Evolutionary conservation across 176 grass and related monocot genomes (phyloP).

Genomic region (Typha latifolia): DNA sequence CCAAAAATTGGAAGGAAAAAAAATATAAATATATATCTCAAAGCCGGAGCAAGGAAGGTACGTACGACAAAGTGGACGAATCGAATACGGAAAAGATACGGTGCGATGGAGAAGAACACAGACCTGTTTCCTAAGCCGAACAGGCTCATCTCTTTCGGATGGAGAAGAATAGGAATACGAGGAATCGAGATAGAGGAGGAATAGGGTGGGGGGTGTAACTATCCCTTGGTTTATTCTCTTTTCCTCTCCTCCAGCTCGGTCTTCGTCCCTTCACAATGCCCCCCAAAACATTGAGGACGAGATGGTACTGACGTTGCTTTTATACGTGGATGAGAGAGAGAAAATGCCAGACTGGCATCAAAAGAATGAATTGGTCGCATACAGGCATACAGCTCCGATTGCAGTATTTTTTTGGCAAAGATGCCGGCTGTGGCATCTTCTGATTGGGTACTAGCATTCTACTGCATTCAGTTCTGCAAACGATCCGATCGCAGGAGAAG

Average conservation of each 20-base stretch:
- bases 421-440: too few species aligned
- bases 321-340: background rate
- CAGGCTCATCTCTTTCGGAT: constrained; percentile 45
- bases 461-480: too few species aligned
- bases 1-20: background rate
- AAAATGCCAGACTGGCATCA: background rate
- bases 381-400: background rate
- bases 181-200: background rate
- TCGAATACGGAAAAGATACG: background rate
- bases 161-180: background rate
- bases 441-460: too few species aligned
- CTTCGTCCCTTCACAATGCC: background rate
- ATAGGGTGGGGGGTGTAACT: background rate
- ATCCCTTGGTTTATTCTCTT: background rate
- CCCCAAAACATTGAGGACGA: background rate
- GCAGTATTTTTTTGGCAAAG: background rate
- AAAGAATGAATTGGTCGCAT: background rate
- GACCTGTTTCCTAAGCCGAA: constrained; percentile 58
- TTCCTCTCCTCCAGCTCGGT: background rate
- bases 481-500: too few species aligned
- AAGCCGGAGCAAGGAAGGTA: background rate
- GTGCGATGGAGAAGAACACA: background rate
- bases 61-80: background rate
- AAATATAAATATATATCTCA: background rate
- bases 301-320: background rate